phyloP scores from a whole-genome alignment of 306 rosid genomes.

The Medicago lupulina region DNA sequence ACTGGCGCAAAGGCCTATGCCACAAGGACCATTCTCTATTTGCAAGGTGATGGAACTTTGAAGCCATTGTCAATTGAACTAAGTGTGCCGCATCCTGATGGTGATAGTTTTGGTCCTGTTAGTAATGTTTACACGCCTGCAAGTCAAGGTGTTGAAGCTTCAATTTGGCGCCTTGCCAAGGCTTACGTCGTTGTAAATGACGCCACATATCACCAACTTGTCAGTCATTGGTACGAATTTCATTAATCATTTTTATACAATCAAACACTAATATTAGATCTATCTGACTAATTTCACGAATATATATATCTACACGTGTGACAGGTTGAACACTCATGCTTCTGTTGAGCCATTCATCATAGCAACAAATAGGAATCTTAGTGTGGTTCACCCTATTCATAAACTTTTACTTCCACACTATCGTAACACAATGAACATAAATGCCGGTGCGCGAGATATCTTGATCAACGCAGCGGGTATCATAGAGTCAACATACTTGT shows the following conservation, averaged over 20 bases:
- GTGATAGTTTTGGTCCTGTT: conserved; percentile 57
- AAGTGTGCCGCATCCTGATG: conserved; percentile 60
- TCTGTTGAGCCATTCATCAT: conserved; percentile 68
- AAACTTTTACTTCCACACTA: conserved; percentile 50
- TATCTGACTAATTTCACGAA: background rate
- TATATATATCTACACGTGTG: conserved; percentile 1
- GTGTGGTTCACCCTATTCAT: conserved; percentile 51
- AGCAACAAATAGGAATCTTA: conserved; percentile 51
- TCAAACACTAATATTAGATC: background rate
- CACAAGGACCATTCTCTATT: conserved; percentile 62
- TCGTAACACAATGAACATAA: conserved; percentile 53
- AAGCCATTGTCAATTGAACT: conserved; percentile 76
- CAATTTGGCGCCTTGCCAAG: conserved; percentile 70
- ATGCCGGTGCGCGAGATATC: conserved; percentile 42
- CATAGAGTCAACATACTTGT: conserved; percentile 46
- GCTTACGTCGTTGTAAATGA: conserved; percentile 76
- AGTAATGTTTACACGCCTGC: conserved; percentile 60
- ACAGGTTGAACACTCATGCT: conserved; percentile 79
- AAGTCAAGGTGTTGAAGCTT: conserved; percentile 59
- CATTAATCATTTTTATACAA: background rate
- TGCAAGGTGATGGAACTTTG: conserved; percentile 70
- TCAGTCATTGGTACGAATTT: conserved; percentile 65
- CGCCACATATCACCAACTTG: conserved; percentile 67
- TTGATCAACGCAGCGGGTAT: conserved; percentile 48
- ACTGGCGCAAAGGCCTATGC: conserved; percentile 60